phyloP scores from a whole-genome alignment of 1,284 basidiomycete genomes.

The Papiliotrema flavescens region DNA sequence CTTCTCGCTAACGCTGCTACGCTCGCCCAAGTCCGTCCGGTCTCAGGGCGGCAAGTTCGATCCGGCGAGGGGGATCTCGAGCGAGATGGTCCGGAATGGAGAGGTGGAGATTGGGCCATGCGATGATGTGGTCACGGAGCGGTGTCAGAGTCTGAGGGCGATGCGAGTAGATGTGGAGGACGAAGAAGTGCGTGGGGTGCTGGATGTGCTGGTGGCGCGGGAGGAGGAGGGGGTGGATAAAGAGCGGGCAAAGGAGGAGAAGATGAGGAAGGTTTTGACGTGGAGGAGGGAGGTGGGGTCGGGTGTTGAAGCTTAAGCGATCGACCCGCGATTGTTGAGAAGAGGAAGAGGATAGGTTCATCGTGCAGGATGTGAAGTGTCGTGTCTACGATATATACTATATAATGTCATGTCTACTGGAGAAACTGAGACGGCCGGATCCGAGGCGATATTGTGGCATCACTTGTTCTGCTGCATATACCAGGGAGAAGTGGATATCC shows the following conservation, averaged over 20 bases:
- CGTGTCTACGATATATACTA: too few species aligned
- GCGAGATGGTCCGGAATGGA: background rate
- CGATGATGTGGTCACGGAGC: background rate
- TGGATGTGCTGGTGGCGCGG: background rate
- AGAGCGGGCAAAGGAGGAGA: slow-evolving; percentile 1
- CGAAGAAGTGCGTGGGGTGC: background rate
- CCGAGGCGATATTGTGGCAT: too few species aligned
- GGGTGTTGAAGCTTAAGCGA: background rate
- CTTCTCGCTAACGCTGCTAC: background rate
- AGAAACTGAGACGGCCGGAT: too few species aligned
- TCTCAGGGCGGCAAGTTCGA: background rate
- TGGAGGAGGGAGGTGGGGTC: slow-evolving; percentile 4
- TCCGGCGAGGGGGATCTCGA: background rate
- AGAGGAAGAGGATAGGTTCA: too few species aligned
- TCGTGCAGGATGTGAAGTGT: too few species aligned
- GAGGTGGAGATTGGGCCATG: background rate
- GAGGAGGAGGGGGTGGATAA: background rate
- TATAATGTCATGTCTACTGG: too few species aligned
- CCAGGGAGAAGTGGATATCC: too few species aligned
- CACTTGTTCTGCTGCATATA: too few species aligned
- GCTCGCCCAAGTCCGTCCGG: background rate
- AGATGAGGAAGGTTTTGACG: slow-evolving; percentile 3
- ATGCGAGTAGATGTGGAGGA: background rate
- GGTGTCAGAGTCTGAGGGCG: too few species aligned
- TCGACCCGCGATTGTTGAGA: too few species aligned